These are phyloP conservation scores for Tolypocladium ophioglossoides DNA, from an alignment of 2,329 filamentous ascomycete species.

Conservation along the genomic window DNA sequence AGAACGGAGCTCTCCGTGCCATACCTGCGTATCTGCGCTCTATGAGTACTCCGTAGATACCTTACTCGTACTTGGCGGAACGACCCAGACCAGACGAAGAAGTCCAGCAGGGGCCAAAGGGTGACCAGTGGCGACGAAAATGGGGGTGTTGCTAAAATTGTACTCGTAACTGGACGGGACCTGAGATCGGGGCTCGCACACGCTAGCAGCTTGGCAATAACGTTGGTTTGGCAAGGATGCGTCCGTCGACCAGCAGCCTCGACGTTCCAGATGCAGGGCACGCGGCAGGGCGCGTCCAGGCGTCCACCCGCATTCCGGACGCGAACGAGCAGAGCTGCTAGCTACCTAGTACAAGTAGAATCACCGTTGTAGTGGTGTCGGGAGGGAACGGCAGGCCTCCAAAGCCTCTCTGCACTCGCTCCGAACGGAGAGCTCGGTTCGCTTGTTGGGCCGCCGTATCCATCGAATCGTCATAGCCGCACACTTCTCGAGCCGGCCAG, in stretches of 20 bases:
- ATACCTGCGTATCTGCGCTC: too few species aligned
- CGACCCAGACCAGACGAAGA: too few species aligned
- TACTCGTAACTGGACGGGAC: background rate
- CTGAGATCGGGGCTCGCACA: background rate
- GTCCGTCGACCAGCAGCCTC: too few species aligned
- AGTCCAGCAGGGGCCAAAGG: background rate
- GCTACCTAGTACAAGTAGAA: too few species aligned
- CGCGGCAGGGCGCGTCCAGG: too few species aligned
- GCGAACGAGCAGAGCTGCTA: background rate
- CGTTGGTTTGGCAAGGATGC: too few species aligned
- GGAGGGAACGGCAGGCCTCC: too few species aligned
- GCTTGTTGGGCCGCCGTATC: background rate
- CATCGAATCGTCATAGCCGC: background rate
- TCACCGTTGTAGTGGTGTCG: too few species aligned
- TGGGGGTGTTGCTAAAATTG: constrained; percentile 1
- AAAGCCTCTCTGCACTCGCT: too few species aligned
- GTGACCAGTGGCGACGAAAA: background rate
- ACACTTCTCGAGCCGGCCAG: background rate
- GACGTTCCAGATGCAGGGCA: background rate
- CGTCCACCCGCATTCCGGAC: background rate
- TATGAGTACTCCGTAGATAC: too few species aligned
- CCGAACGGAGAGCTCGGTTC: background rate
- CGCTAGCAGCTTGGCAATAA: background rate
- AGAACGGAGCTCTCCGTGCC: too few species aligned
- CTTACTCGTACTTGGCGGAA: too few species aligned